Evolutionary conservation across 2,329 filamentous ascomycete genomes (phyloP).

Genomic region (Paracorniculantispora psalliotae): DNA sequence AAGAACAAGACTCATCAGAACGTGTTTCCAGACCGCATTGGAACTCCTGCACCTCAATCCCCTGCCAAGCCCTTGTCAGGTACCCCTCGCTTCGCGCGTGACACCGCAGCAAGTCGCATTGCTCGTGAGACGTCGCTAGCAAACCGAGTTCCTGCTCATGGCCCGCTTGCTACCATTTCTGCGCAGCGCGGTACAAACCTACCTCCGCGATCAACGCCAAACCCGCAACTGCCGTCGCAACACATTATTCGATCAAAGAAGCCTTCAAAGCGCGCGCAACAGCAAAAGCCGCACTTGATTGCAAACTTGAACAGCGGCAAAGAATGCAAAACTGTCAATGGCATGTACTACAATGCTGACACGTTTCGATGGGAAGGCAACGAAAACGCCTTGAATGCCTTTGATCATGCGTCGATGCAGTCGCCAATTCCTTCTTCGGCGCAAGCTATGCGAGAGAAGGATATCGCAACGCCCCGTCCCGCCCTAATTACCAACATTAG

Average conservation of each 20-base stretch:
- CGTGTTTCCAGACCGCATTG: slow-evolving; percentile 48
- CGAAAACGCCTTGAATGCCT: slow-evolving; percentile 74
- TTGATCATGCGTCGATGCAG: slow-evolving; percentile 59
- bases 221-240: slow-evolving; percentile 36
- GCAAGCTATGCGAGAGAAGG: slow-evolving; percentile 50
- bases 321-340: slow-evolving; percentile 80
- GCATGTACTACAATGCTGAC: slow-evolving; percentile 90
- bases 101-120: slow-evolving; percentile 61
- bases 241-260: slow-evolving; percentile 49
- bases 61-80: slow-evolving; percentile 49
- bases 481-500: slow-evolving; percentile 91
- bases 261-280: slow-evolving; percentile 52
- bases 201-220: slow-evolving; percentile 44
- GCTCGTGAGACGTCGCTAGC: slow-evolving; percentile 58
- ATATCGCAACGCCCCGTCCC: slow-evolving; percentile 56
- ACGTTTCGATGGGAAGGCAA: slow-evolving; percentile 95
- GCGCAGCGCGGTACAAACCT: slow-evolving; percentile 52
- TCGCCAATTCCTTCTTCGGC: slow-evolving; percentile 35
- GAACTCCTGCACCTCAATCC: slow-evolving; percentile 49
- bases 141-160: slow-evolving; percentile 51
- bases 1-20: slow-evolving; percentile 55
- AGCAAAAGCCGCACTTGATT: slow-evolving; percentile 81
- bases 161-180: slow-evolving; percentile 49
- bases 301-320: slow-evolving; percentile 72
- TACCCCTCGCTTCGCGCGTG: slow-evolving; percentile 58